These are phyloP conservation scores for Backusella tarrabulga DNA, from an alignment of 192 early-diverging fungal species.

Conservation along the genomic window DNA sequence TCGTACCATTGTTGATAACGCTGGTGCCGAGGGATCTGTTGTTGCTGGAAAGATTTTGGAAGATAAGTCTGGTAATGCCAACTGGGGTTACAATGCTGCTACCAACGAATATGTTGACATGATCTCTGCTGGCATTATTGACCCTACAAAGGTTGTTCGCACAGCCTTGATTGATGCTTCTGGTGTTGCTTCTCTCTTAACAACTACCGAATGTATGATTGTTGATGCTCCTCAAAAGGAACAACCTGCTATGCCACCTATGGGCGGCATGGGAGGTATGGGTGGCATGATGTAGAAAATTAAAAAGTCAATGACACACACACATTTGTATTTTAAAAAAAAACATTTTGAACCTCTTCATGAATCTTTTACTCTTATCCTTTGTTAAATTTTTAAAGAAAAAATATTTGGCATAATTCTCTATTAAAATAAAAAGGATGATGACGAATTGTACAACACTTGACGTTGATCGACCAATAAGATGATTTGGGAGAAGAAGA, in stretches of 20 bases:
- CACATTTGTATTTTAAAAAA: slow-evolving; percentile 4
- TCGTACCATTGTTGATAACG: slow-evolving; percentile 94
- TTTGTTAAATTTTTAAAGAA: neutral
- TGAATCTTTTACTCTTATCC: neutral
- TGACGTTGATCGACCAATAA: neutral
- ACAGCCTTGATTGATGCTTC: slow-evolving; percentile 95
- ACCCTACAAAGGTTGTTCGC: slow-evolving; percentile 98
- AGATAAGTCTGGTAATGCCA: slow-evolving; percentile 68
- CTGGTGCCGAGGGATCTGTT: slow-evolving; percentile 95
- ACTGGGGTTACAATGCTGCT: slow-evolving; percentile 92
- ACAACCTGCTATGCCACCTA: slow-evolving; percentile 58
- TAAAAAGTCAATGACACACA: neutral
- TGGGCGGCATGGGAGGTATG: slow-evolving; percentile 77
- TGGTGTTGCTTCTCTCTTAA: slow-evolving; percentile 94
- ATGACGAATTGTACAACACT: neutral
- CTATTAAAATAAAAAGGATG: neutral
- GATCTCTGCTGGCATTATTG: slow-evolving; percentile 94
- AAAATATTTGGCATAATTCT: neutral
- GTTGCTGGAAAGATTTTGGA: slow-evolving; percentile 95
- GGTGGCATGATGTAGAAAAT: slow-evolving; percentile 17
- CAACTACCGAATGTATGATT: slow-evolving; percentile 97
- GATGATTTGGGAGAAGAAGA: neutral
- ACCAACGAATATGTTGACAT: slow-evolving; percentile 93
- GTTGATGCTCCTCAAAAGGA: slow-evolving; percentile 85
- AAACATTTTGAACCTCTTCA: neutral